These are phyloP conservation scores for Vitellaria paradoxa DNA, from an alignment of 179 eudicot species.

Conservation along the genomic window DNA sequence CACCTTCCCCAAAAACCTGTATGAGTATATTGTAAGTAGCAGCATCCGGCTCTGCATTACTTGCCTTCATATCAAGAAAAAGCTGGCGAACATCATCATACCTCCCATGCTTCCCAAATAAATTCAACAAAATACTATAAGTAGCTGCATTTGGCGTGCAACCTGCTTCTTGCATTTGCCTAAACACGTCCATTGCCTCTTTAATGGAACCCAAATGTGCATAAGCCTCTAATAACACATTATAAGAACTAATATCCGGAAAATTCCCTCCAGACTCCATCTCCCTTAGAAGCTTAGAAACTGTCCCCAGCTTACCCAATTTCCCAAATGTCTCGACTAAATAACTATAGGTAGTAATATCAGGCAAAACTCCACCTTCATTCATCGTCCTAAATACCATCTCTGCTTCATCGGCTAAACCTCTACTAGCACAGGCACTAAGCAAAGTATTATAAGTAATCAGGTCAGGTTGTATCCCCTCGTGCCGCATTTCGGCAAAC, in stretches of 20 bases:
- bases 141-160: slow-evolving; percentile 80
- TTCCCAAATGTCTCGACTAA: slow-evolving; percentile 80
- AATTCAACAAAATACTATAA: slow-evolving; percentile 75
- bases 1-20: slow-evolving; percentile 91
- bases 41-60: slow-evolving; percentile 85
- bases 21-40: slow-evolving; percentile 87
- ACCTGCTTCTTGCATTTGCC: slow-evolving; percentile 93
- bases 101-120: slow-evolving; percentile 79
- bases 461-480: slow-evolving; percentile 86
- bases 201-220: slow-evolving; percentile 53
- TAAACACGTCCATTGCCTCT: slow-evolving; percentile 85
- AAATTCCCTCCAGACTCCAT: slow-evolving; percentile 81
- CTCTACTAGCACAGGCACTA: slow-evolving; percentile 77
- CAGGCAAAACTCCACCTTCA: slow-evolving; percentile 87
- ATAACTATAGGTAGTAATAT: slow-evolving; percentile 67
- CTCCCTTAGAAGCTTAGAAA: slow-evolving; percentile 62
- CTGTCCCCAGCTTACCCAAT: slow-evolving; percentile 69
- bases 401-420: slow-evolving; percentile 81
- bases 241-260: slow-evolving; percentile 79
- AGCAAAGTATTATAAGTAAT: slow-evolving; percentile 86
- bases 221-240: slow-evolving; percentile 85
- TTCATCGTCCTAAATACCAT: slow-evolving; percentile 95
- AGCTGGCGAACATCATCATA: slow-evolving; percentile 90
- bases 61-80: slow-evolving; percentile 95
- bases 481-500: slow-evolving; percentile 95